Evolutionary conservation across 2,329 filamentous ascomycete species (phyloP), one percentile per base, ranked within the genome.

Genomic region (Trichoderma harzianum): DNA sequence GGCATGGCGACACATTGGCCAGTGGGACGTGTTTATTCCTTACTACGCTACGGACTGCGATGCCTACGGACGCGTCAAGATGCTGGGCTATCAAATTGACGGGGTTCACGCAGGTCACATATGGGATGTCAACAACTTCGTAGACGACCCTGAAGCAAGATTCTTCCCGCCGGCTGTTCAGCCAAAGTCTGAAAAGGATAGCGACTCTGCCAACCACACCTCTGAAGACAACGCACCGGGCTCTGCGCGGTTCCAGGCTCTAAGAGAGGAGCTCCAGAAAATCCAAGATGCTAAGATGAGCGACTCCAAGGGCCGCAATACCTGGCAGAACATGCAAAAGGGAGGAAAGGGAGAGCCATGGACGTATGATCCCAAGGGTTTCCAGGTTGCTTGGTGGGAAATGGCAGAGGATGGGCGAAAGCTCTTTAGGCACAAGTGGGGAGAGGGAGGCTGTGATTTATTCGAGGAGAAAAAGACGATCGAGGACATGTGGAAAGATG

Each of bases 271-370:
- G 53, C 28, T 71, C 3, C 53, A 67, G 21, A 67, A 60, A 16
- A n/a, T 71, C 12, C 62, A 67, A 26, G 69, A 71, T 18, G 62
- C 24, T 3, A 71, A 71, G 10, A 18, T 14, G 7, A 26, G 34
- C 24, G 57, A 71, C n/a, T 32, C 36, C 2, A 16, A 60, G 2
- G 69, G 69, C 32, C 69, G 69, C 5, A 71, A 71, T 36, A 71
- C 63, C 7, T 71, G 69, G 63, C 69, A 71, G 51, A 60, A 71
- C n/a, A 71, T 51, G 63, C 62, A 71, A 51, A 71, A 71, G 26
- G 69, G 69, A 32, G 69, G 69, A 24, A 55, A 71, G 34, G 69
- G 69, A 28, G 69, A 71, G 24, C 69, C 69, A 3, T 71, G 69
- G 69, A 71, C 69, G 1, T 71, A 71, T 60, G 69, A 71, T 11